Evolutionary conservation across 2,329 filamentous ascomycete genomes (phyloP), one percentile per base, ranked within the genome.

Genomic region (Neophaeococcomyces mojaviensis): DNA sequence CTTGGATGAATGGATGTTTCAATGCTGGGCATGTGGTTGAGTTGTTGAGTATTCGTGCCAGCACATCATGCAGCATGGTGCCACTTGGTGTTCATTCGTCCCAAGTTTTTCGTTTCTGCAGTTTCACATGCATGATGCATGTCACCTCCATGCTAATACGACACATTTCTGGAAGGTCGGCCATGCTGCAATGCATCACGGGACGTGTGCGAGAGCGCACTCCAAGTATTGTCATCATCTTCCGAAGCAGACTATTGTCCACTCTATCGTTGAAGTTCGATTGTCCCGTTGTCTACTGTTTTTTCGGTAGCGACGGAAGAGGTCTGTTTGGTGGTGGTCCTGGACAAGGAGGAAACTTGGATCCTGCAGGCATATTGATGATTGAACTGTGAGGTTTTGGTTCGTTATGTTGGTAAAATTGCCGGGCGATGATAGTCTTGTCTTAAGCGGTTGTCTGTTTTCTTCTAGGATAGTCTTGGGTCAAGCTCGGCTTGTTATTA

Each of bases 281-380:
- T 31, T 24, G 15, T 22, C n/a, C 16, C 13, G 28, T 19, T 34
- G 39, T 19, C 32, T 44, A 44, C n/a, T 15, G 3, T 37, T 20
- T 44, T 49, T 61, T 61, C 3, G 59, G 59, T 8, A 61, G 35
- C 38, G 58, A 53, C 20, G 59, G 59, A 18, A 61, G 58, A 40
- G 59, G 59, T 39, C 59, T 49, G 37, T 58, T 59, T 34, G 59
- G 59, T 18, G 59, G 59, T 47, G 59, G 59, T 10, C 59, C 59
- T 34, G 59, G 59, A 51, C 59, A 61, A 22, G 59, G 59, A 48
- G 59, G 59, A 45, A 58, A 61, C 46, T 59, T 56, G 10, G 56
- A 59, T 30, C 50, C 52, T 33, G 54, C 39, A 56, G 58, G 59
- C 59, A 61, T 61, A 39, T 40, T 55, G 52, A 42, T 31, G 28